phyloP scores from a whole-genome alignment of 257 asterid species.

The Cordia subcordata region DNA sequence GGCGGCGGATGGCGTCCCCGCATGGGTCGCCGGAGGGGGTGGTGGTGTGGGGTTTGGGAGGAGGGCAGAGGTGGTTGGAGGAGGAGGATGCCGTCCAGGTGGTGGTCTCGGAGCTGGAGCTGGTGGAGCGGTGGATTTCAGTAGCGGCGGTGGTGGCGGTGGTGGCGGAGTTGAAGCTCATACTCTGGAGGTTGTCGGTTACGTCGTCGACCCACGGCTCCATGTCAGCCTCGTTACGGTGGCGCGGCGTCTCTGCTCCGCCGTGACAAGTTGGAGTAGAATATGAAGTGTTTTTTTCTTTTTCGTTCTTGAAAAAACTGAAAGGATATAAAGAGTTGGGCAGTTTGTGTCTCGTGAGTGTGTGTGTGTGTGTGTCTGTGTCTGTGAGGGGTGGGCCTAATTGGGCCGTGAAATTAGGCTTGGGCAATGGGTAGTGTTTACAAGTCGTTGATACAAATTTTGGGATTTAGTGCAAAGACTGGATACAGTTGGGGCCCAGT shows the following conservation, averaged over 20 bases:
- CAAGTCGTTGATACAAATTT: not conserved
- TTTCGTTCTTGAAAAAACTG: not conserved
- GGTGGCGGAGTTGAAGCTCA: conserved; percentile 84
- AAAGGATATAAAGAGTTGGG: not conserved
- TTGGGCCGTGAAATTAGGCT: conserved; percentile 39
- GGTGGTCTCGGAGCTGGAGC: conserved; percentile 79
- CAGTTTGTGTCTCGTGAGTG: not conserved
- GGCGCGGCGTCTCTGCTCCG: conserved; percentile 3
- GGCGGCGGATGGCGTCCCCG: conserved; percentile 66
- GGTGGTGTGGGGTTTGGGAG: conserved; percentile 39
- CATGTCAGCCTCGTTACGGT: conserved; percentile 28
- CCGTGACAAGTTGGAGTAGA: not conserved
- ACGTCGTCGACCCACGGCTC: conserved; percentile 73
- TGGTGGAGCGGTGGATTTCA: conserved; percentile 78
- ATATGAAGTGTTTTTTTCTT: not conserved
- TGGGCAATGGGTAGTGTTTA: conserved; percentile 10
- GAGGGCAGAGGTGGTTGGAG: conserved; percentile 27
- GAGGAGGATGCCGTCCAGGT: conserved; percentile 62
- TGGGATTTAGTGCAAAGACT: not conserved
- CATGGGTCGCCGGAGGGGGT: conserved; percentile 70
- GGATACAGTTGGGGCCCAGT: not conserved
- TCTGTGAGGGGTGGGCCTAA: not conserved
- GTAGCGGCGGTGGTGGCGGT: conserved; percentile 59
- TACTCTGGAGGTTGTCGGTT: conserved; percentile 83
- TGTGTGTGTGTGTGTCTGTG: conserved; percentile 5